Base-by-base conservation (phyloP, 2,329 filamentous ascomycete species). In the Dothiorella sarmentorum region DNA sequence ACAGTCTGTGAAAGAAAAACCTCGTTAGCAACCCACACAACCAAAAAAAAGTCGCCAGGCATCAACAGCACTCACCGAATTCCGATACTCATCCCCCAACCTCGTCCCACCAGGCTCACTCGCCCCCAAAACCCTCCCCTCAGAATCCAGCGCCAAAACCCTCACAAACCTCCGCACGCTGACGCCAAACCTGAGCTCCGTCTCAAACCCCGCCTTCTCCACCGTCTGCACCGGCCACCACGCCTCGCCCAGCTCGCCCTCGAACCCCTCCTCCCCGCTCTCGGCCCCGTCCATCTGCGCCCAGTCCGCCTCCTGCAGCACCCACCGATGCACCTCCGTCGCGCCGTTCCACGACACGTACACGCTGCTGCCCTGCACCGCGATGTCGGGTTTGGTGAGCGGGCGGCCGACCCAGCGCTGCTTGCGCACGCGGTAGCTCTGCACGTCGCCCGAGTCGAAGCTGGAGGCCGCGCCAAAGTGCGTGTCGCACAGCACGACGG, bases 401-500 rank as follows among this genome's bases (percentile, higher is more conserved):
- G 67, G 67, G 17, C 59, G 62, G 0, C 64, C 67, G 18, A 60
- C 38, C 67, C 67, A 69, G 9, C 42, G 33, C 2, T 60, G 55
- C 55, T 72, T 72, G 59, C 66, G 72, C 11, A 67, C 68, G 22
- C 73, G 73, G 59, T 76, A 76, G 7, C 63, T 68, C 43, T 73
- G 72, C 9, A 73, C 69, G 7, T 67, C 43, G 69, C 70, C 49
- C 64, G 45, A 62, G 31, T 61, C 67, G 51, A 56, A 60, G 42
- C 35, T 26, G n/a, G 31, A 20, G 9, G 4, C 24, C n/a, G 58
- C 31, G n/a, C 70, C 74, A 47, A 77, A 73, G 53, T 78, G 76
- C 1, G 74, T 70, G 43, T 76, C 73, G 57, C 76, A 75, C 5
- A 80, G 66, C 3, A 75, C 65, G 6, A 70, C 67, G 26, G 77